Evolutionary conservation across 179 eudicot species (phyloP), one percentile per base, ranked within the genome.

Genomic region (Dionaea muscipula): DNA sequence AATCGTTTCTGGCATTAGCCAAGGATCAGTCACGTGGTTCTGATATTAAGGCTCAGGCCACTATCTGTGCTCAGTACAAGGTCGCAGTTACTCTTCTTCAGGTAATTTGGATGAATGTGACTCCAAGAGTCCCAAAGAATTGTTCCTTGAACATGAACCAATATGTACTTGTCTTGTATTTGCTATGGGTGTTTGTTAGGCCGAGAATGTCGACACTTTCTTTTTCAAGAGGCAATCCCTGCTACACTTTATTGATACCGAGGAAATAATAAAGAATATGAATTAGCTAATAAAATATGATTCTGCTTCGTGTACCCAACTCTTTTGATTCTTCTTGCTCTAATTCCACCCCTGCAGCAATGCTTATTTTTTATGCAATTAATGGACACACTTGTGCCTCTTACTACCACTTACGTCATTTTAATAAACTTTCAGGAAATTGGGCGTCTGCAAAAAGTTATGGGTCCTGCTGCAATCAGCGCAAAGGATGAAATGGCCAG

Each of bases 401-500:
- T 37, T 8, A 28, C 35, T 28, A 28, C 8, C 35, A 28, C 35
- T 28, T 28, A 15, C 19, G 22, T 39, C 15, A 14, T n/a, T 26
- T 16, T 59, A 4, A 19, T 49, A 11, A 20, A 18, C 5, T 25
- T 49, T 3, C 79, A 90, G 98, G 98, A 91, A 91, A 82, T 91
- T 27, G 86, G 77, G 38, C 76, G 98, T 56, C 77, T 91, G 57
- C 98, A 91, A 52, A 84, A 63, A 74, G 98, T 91, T 24, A 87
- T 84, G 61, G 98, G 98, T 21, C 75, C 94, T 2, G 81, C 74
- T 50, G 94, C 98, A 58, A 77, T 91, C 57, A 91, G 96, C 51
- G 98, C 98, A 39, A 91, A 87, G 60, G 98, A 91, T 53, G 98
- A 91, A 73, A 91, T 91, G 91, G 96, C 84, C 27, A 72, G 98